Percentiles rank a stretch among this genome's conserved stretches.
Evolutionary conservation across 441 rosid species (phyloP).

Genomic region (Brassica hybrid): DNA sequence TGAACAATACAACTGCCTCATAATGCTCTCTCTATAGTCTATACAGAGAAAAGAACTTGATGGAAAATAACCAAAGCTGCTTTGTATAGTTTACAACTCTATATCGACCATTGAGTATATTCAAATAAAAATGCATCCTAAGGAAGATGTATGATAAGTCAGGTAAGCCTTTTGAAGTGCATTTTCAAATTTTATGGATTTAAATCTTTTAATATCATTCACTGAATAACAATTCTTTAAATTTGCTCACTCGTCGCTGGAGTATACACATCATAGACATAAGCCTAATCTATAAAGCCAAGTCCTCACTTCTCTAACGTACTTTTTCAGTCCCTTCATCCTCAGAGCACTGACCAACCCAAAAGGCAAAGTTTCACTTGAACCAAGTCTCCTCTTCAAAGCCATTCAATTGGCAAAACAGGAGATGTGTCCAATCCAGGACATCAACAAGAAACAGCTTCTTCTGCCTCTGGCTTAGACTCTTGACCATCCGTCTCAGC

Average conservation of each 20-base stretch:
- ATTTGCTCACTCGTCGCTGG: not conserved
- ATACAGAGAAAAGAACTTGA: no score
- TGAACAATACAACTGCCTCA: no score
- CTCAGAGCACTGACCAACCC: conserved; percentile 17
- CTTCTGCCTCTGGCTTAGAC: conserved; percentile 51
- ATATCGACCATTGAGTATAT: no score
- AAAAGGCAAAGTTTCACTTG: not conserved
- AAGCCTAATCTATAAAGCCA: conserved; percentile 25
- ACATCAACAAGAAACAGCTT: conserved; percentile 55
- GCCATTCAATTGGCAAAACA: conserved; percentile 12
- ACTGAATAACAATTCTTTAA: not conserved
- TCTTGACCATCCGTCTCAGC: conserved; percentile 45
- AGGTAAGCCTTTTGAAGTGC: not conserved
- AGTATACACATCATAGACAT: conserved; percentile 19
- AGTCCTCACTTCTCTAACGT: conserved; percentile 11
- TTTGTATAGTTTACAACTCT: no score
- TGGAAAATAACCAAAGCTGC: no score
- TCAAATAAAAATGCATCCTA: no score
- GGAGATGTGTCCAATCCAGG: not conserved
- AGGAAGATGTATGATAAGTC: not conserved
- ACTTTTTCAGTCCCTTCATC: conserved; percentile 14
- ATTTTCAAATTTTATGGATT: not conserved
- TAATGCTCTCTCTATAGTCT: no score
- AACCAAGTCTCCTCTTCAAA: conserved; percentile 14
- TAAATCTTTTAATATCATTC: not conserved